Evolutionary conservation across 2,329 filamentous ascomycete species (phyloP).

Genomic region (Paracoccidioides brasiliensis): DNA sequence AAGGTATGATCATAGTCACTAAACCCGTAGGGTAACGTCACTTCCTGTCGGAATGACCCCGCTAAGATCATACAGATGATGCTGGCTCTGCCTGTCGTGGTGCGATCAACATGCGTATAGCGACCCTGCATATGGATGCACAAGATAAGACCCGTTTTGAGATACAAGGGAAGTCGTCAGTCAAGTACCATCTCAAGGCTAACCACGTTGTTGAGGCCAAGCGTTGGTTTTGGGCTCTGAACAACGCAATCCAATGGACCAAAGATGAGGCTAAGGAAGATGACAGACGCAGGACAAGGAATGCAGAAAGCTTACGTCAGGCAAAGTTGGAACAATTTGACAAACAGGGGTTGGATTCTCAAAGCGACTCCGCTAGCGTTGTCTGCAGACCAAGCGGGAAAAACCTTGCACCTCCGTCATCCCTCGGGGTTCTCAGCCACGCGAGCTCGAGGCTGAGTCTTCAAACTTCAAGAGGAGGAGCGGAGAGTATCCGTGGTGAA

Average conservation of each 20-base stretch:
- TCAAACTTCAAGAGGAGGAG: constrained; percentile 34
- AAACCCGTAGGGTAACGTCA: neutral
- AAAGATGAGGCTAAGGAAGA: constrained; percentile 95
- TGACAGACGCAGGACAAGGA: constrained; percentile 59
- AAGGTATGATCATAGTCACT: constrained; percentile 36
- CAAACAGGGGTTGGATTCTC: constrained; percentile 35
- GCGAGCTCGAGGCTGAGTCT: constrained; percentile 37
- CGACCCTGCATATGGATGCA: constrained; percentile 84
- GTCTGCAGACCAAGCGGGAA: constrained; percentile 25
- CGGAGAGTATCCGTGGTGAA: constrained; percentile 38
- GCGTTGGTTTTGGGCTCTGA: constrained; percentile 96
- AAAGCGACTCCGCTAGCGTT: constrained; percentile 25
- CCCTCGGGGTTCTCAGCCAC: constrained; percentile 23
- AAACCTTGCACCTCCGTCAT: constrained; percentile 24
- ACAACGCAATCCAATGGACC: constrained; percentile 96
- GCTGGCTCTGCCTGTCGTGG: constrained; percentile 90
- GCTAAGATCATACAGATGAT: constrained; percentile 48
- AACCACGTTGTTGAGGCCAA: constrained; percentile 98
- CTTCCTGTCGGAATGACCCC: neutral
- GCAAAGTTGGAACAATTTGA: constrained; percentile 63
- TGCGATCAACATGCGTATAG: constrained; percentile 98
- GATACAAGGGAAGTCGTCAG: constrained; percentile 93
- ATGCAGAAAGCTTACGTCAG: constrained; percentile 61
- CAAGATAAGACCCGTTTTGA: constrained; percentile 98
- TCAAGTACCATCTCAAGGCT: constrained; percentile 95